Evolutionary conservation across 75 land plant genomes (phyloP).

Genomic region (Selaginella moellendorffii): DNA sequence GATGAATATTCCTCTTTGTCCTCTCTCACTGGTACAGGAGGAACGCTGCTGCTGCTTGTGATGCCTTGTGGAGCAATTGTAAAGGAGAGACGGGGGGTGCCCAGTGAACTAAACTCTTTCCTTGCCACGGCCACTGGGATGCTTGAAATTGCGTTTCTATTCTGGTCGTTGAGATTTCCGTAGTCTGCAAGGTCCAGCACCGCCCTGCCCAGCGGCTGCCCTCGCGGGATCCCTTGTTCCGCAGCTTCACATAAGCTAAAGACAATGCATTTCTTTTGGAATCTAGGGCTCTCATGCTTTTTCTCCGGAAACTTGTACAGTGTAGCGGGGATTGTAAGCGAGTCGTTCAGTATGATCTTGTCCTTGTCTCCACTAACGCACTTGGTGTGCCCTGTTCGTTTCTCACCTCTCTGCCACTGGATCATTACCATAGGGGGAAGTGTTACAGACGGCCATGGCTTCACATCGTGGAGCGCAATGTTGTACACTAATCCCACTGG

Average conservation of each 20-base stretch:
- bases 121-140: slow-evolving; percentile 3
- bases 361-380: background rate
- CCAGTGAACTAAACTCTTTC: slow-evolving; percentile 1
- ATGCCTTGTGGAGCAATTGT: background rate
- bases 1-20: too few relatives aligned
- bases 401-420: slow-evolving; percentile 11
- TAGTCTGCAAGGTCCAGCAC: slow-evolving; percentile 10
- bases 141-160: background rate
- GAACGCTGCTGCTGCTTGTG: background rate
- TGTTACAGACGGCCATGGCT: slow-evolving; percentile 4
- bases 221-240: background rate
- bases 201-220: slow-evolving; percentile 2
- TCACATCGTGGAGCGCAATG: slow-evolving; percentile 9
- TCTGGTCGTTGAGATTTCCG: background rate
- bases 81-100: slow-evolving; percentile 3
- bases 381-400: background rate
- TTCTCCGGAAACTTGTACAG: background rate
- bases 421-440: background rate
- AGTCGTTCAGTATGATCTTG: background rate
- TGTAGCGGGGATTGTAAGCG: background rate
- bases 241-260: slow-evolving; percentile 4
- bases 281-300: background rate
- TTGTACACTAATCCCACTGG: background rate
- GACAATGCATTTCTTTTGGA: background rate
- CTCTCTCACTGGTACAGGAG: too few relatives aligned